Percentiles rank a stretch among this genome's conserved stretches.
Evolutionary conservation across 2,329 filamentous ascomycete species (phyloP).

Genomic region (Paecilomyces niveus): DNA sequence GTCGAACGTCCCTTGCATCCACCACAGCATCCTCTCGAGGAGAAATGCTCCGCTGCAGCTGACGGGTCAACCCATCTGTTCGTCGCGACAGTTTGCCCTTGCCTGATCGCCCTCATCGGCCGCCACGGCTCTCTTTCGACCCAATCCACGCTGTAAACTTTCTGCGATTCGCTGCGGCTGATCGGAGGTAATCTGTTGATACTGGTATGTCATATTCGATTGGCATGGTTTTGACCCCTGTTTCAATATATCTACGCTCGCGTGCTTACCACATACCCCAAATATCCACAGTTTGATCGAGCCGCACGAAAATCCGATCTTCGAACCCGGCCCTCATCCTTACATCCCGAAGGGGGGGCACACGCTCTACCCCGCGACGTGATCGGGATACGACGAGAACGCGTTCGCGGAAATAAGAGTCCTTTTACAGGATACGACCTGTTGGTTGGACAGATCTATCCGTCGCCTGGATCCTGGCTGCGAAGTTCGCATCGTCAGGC

Average conservation of each 20-base stretch:
- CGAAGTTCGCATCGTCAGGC: no score
- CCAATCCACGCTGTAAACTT: neutral
- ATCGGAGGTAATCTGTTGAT: neutral
- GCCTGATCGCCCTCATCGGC: neutral
- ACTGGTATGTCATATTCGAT: neutral
- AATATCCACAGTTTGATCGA: neutral
- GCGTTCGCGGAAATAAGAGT: neutral
- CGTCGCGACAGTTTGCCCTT: neutral
- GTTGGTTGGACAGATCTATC: no score
- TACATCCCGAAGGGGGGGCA: neutral
- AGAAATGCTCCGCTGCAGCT: neutral
- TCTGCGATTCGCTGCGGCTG: neutral
- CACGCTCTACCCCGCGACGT: neutral
- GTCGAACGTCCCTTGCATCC: neutral
- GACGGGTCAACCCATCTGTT: neutral
- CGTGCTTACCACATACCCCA: neutral
- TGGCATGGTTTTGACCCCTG: neutral
- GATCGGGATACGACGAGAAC: neutral
- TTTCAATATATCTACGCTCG: neutral
- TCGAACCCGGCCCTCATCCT: neutral
- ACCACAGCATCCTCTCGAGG: neutral
- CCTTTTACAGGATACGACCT: no score
- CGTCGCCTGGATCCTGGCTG: no score
- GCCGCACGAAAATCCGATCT: neutral
- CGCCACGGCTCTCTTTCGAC: neutral